Base-by-base conservation (phyloP, 2,329 filamentous ascomycete genomes). In the Emergomyces pasteurianus region DNA sequence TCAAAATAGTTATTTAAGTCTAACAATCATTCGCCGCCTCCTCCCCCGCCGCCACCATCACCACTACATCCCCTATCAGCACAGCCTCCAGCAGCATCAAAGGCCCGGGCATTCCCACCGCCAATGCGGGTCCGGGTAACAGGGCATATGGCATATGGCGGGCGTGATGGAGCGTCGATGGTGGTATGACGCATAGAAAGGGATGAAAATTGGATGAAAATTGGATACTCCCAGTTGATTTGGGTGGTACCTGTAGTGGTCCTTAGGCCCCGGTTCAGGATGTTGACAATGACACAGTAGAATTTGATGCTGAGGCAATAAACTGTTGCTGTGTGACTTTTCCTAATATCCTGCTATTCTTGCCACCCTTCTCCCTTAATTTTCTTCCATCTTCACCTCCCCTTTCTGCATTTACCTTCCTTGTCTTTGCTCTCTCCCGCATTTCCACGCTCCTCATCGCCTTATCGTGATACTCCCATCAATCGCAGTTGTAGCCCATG, bases 101-200 rank as follows among this genome's bases (percentile, higher is more conserved):
- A 61, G 34, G 64, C 65, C 59, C 67, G 66, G 21, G 64, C 68
- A 18, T 63, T 64, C 21, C 64, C 66, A 26, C 62, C 64, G 60
- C 62, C 68, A 58, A 78, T 77, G 63, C 77, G 81, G 2, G 69
- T 68, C 12, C 79, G 79, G 60, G 78, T 76, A n/a, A 68, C 67
- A 3, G 75, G 68, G 64, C 80, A 81, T 34, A 75, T 70, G 68
- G 64, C 80, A 81, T 34, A 75, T 70, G 49, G 69, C 72, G 12
- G 70, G 69, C 26, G 70, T 73, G 26, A 79, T 70, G 50, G 71
- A 70, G 77, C 74, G 58, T 80, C 77, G 42, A 72, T 73, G 63
- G 74, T 74, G n/a, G 58, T 79, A 81, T 0, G 80, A 79, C 7
- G 71, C 73, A 63, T 80, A 80, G 16, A 72, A 73, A 0, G 79